Evolutionary conservation across 495 filamentous ascomycete genomes (phyloP), one percentile per base, ranked within the genome.

Genomic region (Thozetella sp.): DNA sequence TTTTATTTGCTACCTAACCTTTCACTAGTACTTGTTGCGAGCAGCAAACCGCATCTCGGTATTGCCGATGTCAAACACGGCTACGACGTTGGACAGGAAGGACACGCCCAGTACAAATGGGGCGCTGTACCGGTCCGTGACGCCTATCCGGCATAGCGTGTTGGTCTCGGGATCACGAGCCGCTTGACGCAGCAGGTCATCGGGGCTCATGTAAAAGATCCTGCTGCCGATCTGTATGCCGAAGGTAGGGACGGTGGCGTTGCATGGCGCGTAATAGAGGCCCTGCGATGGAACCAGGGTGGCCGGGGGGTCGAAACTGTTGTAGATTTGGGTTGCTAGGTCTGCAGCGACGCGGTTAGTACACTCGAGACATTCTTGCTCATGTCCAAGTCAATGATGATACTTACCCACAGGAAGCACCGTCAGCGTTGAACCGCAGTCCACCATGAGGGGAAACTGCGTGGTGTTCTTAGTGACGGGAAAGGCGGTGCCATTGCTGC

Each of bases 71-170:
- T 88, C 84, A 70, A 86, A 88, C 22, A 86, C 83, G 0, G 80
- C 75, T 2, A 89, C 69, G 0, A 89, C 85, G 62, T 82, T 86
- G 63, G 83, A 84, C 69, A 88, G 70, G 64, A 85, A 90, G 1
- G 78, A 75, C 53, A 83, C 80, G 0, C 87, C 86, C 30, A 91
- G 62, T n/a, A 90, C 79, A 46, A 72, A 74, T 25, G 71, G 65
- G 24, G 72, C 74, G 17, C 65, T 68, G 2, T 69, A 75, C 37
- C 65, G 64, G 57, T 75, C 70, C 13, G 64, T 69, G 46, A 83
- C 73, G 6, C 75, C 74, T 0, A 79, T 67, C 13, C 81, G 78
- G 56, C 84, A 86, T 15, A 71, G 57, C 51, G 63, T 57, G 12
- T 62, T 67, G 0, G 68, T 72, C 64, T 61, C 72, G 56, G 56